Evolutionary conservation across 1,284 basidiomycete genomes (phyloP).

Genomic region (Dichomitus squalens): DNA sequence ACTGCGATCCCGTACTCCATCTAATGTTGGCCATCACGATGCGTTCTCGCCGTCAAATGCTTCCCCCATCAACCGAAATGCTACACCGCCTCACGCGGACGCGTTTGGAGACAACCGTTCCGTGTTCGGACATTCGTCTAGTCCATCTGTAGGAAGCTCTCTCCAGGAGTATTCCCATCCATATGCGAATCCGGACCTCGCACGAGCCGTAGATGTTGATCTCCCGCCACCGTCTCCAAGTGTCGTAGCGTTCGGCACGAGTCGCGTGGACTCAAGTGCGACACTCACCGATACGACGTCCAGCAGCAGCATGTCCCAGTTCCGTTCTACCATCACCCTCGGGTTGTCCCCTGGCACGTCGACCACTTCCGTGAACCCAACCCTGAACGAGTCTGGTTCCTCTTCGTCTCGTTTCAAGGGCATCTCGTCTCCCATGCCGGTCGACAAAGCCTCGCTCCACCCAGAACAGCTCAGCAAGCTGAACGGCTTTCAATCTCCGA

Average conservation of each 20-base stretch:
- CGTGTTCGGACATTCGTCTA: constrained; percentile 24
- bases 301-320: constrained; percentile 39
- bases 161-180: constrained; percentile 51
- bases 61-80: constrained; percentile 29
- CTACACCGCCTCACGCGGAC: constrained; percentile 27
- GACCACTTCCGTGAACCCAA: constrained; percentile 44
- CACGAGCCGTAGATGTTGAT: constrained; percentile 36
- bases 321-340: constrained; percentile 42
- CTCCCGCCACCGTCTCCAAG: constrained; percentile 36
- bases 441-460: constrained; percentile 28
- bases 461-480: constrained; percentile 19
- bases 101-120: constrained; percentile 26
- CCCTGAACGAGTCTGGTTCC: constrained; percentile 32
- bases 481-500: constrained; percentile 12
- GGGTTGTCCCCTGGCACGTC: constrained; percentile 51
- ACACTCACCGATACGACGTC: constrained; percentile 55
- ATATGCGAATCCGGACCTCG: constrained; percentile 74
- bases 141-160: constrained; percentile 22
- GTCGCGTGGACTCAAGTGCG: constrained; percentile 50
- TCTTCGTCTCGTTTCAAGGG: constrained; percentile 24
- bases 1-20: constrained; percentile 35
- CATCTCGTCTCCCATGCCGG: constrained; percentile 36
- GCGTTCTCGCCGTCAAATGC: constrained; percentile 22
- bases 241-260: constrained; percentile 25
- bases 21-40: constrained; percentile 27